These are phyloP conservation scores for Carex parvula DNA, from an alignment of 176 grass and related monocot genomes.

Conservation along the genomic window DNA sequence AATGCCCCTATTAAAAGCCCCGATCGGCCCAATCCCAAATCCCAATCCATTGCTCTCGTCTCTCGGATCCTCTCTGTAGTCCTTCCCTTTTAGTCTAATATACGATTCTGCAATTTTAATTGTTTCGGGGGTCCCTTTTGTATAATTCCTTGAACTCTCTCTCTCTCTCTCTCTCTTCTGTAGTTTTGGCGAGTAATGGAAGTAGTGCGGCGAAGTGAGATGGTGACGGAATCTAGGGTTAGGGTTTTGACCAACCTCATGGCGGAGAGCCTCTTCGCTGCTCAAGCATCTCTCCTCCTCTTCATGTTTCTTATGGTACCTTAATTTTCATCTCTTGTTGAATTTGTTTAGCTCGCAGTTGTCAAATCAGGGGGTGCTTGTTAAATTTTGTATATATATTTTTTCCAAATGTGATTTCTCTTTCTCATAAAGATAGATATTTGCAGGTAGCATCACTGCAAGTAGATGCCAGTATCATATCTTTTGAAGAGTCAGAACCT, in stretches of 20 bases:
- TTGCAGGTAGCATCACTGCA: constrained; percentile 3
- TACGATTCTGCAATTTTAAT: background rate
- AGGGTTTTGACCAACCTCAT: background rate
- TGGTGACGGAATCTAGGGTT: constrained; percentile 7
- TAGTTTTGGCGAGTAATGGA: background rate
- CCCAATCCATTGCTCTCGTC: no score
- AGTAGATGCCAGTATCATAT: background rate
- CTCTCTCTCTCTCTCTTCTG: no score
- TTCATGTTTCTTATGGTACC: background rate
- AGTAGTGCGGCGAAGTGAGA: background rate
- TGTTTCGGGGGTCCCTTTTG: background rate
- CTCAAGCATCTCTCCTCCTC: constrained; percentile 7
- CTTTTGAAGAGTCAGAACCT: constrained; percentile 1
- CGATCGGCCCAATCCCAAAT: no score
- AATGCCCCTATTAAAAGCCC: no score
- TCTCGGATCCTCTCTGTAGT: no score
- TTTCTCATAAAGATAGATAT: background rate
- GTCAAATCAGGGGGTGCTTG: no score
- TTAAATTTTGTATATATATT: no score
- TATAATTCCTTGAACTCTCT: constrained; percentile 4
- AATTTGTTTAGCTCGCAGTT: no score
- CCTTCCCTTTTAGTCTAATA: no score
- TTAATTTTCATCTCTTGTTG: background rate
- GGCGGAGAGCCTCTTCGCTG: constrained; percentile 7
- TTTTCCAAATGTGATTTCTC: background rate